Evolutionary conservation across 495 filamentous ascomycete genomes (phyloP), one percentile per base, ranked within the genome.

Genomic region (Pseudoneurospora amorphoporcata): DNA sequence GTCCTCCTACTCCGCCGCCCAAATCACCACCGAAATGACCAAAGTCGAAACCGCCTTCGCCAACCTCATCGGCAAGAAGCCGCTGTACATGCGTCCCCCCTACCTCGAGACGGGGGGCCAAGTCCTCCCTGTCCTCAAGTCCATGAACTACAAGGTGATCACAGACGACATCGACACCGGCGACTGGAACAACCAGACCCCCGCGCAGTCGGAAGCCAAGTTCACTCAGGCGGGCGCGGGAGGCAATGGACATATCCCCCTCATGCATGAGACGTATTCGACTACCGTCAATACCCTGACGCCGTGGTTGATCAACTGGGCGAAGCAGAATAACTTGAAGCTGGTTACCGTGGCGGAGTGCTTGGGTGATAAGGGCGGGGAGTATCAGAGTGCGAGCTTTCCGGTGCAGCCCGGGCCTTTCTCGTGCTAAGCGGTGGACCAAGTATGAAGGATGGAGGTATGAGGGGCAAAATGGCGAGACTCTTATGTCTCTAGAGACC

Each of bases 261-360:
- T 88, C 42, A 87, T 87, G 86, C 86, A 88, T 73, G 86, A 88
- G 83, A 83, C 81, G 35, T 86, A 87, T 71, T 71, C 78, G 32
- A 73, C 77, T 35, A 88, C 85, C 4, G 85, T 86, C 14, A 79
- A 82, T 23, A 83, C 79, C 4, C 72, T 88, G 14, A 85, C 83
- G 23, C 85, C 81, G 38, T 87, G 85, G 85, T 70, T 88, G 61
- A 86, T 87, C 40, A 79, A 83, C 73, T 88, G 85, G 86, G 86
- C 85, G 0, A 82, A 84, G 76, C 80, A 76, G 38, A 87, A 88
- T 58, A 83, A 82, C 58, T 70, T 88, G 37, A 81, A 83, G 78
- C 73, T 88, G 12, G 85, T 87, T 8, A 88, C 86, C 70, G 85
- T 88, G 86, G 85, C 85, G 29, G 86, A 87, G 74, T 87, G 86